Base-by-base conservation (phyloP, 176 grass and related monocot species). In the Phragmites australis region DNA sequence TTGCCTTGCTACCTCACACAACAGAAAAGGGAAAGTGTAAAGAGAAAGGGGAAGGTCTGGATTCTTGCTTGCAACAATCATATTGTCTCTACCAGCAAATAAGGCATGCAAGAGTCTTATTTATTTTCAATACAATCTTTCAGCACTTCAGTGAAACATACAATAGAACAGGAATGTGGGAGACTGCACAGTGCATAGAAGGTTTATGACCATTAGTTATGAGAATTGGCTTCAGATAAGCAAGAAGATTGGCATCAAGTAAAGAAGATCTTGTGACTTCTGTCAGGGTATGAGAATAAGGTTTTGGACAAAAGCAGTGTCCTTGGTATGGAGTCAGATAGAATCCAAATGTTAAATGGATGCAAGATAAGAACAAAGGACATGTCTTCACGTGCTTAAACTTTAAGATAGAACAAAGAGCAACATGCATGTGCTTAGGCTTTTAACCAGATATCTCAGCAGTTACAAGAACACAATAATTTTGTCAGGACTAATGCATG, bases 1-100 rank as follows among this genome's bases (percentile, higher is more conserved):
- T 93, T 97, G 72, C 84, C 88, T 93, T 97, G 85, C 73, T 89
- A 58, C 44, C 21, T 85, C 43, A 86, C 79, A 85, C 85, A 78
- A 76, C 29, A 64, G 31, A 85, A 89, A 91, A 85, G 88, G 55
- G 32, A 85, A 90, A 87, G 85, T 50, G 68, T 69, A 82, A 85
- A 93, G 75, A 54, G 31, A 93, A 96, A 97, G 79, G 69, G 49
- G 78, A 84, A 79, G 59, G 73, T 76, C 17, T 85, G 82, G 85
- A 88, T 94, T 83, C 88, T 86, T 88, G 62, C 85, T 84, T 88
- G 77, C 52, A 80, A 66, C 74, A 80, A 84, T 78, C 78, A 74
- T 87, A 57, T 73, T 83, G 75, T 90, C 80, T 75, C 40, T 53
- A 49, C 27, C 41, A 77, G 30, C 11, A 88, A 88, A 88, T 70